Base-by-base conservation (phyloP, 306 rosid species). In the Carpinus viminea region DNA sequence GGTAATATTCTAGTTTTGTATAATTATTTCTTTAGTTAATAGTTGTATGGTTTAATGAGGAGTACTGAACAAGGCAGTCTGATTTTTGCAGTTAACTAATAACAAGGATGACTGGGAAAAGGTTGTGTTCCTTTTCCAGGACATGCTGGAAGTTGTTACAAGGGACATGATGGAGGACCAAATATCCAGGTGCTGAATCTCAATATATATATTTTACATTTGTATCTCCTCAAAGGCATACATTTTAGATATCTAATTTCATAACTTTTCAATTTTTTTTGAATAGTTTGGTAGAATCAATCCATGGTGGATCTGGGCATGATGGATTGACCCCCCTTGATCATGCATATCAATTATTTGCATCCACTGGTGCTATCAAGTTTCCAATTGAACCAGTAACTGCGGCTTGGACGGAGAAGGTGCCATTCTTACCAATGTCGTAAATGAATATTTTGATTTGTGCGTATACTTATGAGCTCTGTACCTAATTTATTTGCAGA, bases 371-470 rank as follows among this genome's bases (percentile, higher is more conserved):
- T 76, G 98, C 98, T 73, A 91, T 95, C 77, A 87, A 73, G 77
- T 95, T 95, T 85, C 98, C 98, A n/a, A 87, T 92, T 83, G 78
- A 84, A 24, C 92, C 85, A 17, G 78, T 74, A 72, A 86, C 92
- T 12, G 97, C 84, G 56, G 98, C 98, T 41, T 95, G 98, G 98
- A 92, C 82, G 70, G 98, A 95, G 81, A 95, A 95, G 93, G 98
- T 95, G 46, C 53, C 70, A 51, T 62, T 72, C 50, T 12, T 78
- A 53, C 38, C 50, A 74, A 51, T 77, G 15, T 50, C 12, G 7
- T 20, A 21, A 24, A 50, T 72, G 53, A 36, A 21, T 43, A 18
- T 57, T 66, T 57, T 45, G 45, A 43, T 11, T 60, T 38, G 51
- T 48, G 34, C 12, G 36, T 77, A 71, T 41, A 48, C 70, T 17